Conservation (phyloP, 768 basidiomycete genomes). For the Myochromella boudieri region DNA sequence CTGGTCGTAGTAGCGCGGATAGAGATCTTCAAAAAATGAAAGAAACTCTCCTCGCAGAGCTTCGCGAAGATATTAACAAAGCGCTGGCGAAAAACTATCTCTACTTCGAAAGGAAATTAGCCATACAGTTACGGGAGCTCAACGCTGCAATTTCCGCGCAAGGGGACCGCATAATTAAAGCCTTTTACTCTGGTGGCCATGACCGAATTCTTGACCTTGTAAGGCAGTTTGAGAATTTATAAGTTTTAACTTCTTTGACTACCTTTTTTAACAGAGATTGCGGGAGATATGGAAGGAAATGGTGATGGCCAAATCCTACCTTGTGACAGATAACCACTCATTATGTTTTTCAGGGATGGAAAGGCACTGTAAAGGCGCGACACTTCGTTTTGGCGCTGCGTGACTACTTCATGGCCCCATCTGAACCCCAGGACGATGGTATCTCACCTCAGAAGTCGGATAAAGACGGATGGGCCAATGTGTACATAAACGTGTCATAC, state of each 20-base stretch:
- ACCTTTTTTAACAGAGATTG: neutral
- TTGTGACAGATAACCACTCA: neutral
- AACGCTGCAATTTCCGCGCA: neutral
- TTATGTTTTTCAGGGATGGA: neutral
- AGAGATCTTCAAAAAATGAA: no score
- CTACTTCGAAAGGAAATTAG: neutral
- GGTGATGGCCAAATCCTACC: neutral
- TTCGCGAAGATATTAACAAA: neutral
- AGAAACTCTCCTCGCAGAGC: neutral
- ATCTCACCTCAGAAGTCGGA: neutral
- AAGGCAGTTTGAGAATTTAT: neutral
- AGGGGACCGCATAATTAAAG: neutral
- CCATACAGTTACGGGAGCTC: neutral
- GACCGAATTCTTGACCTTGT: constrained; percentile 1
- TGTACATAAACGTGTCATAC: neutral
- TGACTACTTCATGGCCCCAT: neutral
- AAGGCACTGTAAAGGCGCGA: neutral
- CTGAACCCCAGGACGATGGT: neutral
- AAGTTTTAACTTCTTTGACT: neutral
- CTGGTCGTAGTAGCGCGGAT: no score
- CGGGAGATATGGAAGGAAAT: constrained; percentile 1
- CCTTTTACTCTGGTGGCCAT: neutral
- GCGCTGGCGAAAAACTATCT: neutral
- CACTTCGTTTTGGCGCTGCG: neutral
- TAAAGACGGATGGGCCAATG: neutral